Base-by-base conservation (phyloP, 1,284 basidiomycete species). In the Melampsora larici-populina region DNA sequence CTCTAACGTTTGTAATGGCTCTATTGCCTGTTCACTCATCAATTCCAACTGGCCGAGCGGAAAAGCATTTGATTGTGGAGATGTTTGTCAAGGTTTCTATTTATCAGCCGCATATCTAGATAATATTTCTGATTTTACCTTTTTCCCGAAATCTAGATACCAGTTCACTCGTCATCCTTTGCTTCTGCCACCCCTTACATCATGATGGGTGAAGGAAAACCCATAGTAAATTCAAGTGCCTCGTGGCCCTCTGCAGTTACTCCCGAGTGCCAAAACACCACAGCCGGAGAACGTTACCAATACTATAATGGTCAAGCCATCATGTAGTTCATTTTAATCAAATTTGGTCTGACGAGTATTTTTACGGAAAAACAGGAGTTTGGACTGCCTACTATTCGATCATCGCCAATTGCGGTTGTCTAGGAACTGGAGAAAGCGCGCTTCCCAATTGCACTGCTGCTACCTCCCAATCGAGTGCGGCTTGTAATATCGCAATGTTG, bases 401-500 rank as follows among this genome's bases (percentile, higher is more conserved):
- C 4, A 21, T 24, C 55, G 9, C 55, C n/a, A 58, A 24, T 24
- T 58, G 55, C 29, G n/a, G 29, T 21, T 58, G 55, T 58, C 3
- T 46, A 3, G 43, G 43, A 46, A 46, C 43, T 46, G 43, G 55
- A 24, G n/a, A 24, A 58, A 58, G n/a, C 11, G n/a, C 55, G 29
- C 3, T 58, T n/a, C 55, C 55, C 11, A 15, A 58, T 58, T 58
- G 55, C 29, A n/a, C n/a, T 24, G 55, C n/a, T 9, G 55, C 55
- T 24, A 58, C 29, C 21, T 24, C 55, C 15, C n/a, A 58, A 58
- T 24, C 55, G n/a, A 58, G 11, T 58, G 55, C n/a, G 9, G 55
- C 55, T 58, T 58, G 55, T 58, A 58, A 58, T n/a, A 29, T 58
- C 9, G 55, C 55, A 8, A n/a, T 24, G 55, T 58, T 58, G 55